phyloP scores from a whole-genome alignment of 23 red algal genomes.

The Agarophyton chilense region DNA sequence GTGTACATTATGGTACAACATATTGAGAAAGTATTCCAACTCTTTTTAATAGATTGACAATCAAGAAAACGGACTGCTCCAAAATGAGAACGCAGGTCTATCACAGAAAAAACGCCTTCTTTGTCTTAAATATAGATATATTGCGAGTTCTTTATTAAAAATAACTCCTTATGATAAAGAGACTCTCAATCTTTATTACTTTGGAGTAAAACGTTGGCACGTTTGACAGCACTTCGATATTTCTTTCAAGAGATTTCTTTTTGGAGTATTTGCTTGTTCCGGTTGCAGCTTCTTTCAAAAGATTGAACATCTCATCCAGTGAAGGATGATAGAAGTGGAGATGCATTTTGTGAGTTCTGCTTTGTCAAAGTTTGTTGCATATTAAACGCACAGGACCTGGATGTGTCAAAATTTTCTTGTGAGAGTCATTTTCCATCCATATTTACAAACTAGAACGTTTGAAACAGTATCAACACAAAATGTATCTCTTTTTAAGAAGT shows the following conservation, averaged over 20 bases:
- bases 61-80: neutral
- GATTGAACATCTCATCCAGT: slow-evolving; percentile 7
- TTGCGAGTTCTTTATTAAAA: slow-evolving; percentile 4
- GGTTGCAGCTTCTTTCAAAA: too few relatives aligned
- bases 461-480: neutral
- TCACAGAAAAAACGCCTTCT: neutral
- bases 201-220: neutral
- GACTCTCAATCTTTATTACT: neutral
- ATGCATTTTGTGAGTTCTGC: neutral
- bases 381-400: neutral
- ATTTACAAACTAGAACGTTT: neutral
- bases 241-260: neutral
- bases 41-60: neutral
- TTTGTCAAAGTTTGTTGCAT: neutral
- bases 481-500: neutral
- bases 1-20: neutral
- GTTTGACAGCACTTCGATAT: neutral
- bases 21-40: neutral
- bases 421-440: neutral
- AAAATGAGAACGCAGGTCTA: neutral
- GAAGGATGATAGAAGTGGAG: slow-evolving; percentile 21
- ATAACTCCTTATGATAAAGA: neutral
- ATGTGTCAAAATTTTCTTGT: neutral
- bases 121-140: neutral
- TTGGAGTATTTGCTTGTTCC: neutral